A percentile compares a stretch with the other conserved stretches of the same genome.
These are phyloP conservation scores for Monosporozyma aquatica DNA, from an alignment of 805 yeast genomes.

Conservation along the genomic window DNA sequence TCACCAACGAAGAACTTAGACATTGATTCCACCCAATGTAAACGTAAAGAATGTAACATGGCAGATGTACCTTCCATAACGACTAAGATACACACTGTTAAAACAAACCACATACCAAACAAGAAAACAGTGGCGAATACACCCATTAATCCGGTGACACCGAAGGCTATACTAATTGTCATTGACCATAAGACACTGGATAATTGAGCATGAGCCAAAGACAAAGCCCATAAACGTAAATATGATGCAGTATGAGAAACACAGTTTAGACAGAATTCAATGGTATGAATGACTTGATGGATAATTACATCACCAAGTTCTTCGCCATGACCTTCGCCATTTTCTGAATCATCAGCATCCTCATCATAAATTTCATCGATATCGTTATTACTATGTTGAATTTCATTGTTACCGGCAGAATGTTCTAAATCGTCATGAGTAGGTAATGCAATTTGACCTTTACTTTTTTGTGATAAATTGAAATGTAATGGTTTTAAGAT, in stretches of 20 bases:
- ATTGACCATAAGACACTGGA: slow-evolving; percentile 67
- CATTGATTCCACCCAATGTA: slow-evolving; percentile 81
- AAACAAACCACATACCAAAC: slow-evolving; percentile 67
- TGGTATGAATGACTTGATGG: slow-evolving; percentile 73
- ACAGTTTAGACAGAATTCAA: slow-evolving; percentile 71
- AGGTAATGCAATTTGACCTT: slow-evolving; percentile 21
- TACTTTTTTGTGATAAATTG: slow-evolving; percentile 31
- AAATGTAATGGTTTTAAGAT: slow-evolving; percentile 52
- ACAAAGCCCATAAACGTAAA: slow-evolving; percentile 69
- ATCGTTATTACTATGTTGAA: slow-evolving; percentile 8
- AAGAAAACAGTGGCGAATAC: slow-evolving; percentile 48
- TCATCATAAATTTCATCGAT: slow-evolving; percentile 35
- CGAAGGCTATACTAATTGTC: slow-evolving; percentile 60
- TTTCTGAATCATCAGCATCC: slow-evolving; percentile 36
- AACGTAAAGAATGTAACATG: slow-evolving; percentile 66
- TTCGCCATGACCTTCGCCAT: slow-evolving; percentile 35
- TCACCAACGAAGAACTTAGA: slow-evolving; percentile 73
- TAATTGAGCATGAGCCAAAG: slow-evolving; percentile 72
- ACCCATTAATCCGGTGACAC: slow-evolving; percentile 44
- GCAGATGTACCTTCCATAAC: slow-evolving; percentile 83
- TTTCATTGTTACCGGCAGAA: slow-evolving; percentile 8
- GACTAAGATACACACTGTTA: slow-evolving; percentile 61
- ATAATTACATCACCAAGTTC: slow-evolving; percentile 63
- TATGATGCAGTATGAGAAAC: slow-evolving; percentile 76
- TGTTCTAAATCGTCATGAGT: slow-evolving; percentile 11